A percentile compares a stretch with the other conserved stretches of the same genome.
Evolutionary conservation across 106 monocot species (phyloP).

Genomic region (Amphibolis antarctica): DNA sequence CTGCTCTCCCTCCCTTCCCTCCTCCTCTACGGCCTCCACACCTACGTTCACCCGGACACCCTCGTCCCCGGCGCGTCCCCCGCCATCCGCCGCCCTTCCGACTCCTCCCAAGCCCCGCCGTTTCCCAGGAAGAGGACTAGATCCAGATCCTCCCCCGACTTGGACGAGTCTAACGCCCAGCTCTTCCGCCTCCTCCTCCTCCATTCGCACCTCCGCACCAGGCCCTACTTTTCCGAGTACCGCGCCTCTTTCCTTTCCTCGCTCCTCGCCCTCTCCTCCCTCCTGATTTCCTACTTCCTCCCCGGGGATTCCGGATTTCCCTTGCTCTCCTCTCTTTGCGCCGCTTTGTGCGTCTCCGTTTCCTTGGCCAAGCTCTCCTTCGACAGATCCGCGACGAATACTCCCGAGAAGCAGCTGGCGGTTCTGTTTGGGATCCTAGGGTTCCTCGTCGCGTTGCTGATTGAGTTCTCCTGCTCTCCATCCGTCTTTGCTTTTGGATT

Average conservation of each 20-base stretch:
- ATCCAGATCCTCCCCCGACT: constrained; percentile 16
- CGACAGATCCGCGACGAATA: constrained; percentile 30
- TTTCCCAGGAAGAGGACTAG: constrained; percentile 2
- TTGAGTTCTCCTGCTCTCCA: constrained; percentile 14
- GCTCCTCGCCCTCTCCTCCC: constrained; percentile 17
- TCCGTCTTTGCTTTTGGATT: constrained; percentile 33
- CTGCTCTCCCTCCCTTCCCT: constrained; percentile 35
- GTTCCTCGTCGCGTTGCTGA: constrained; percentile 14
- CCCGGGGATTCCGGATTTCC: not conserved
- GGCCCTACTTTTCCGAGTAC: constrained; percentile 27
- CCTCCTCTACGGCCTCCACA: constrained; percentile 42
- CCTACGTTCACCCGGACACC: constrained; percentile 61
- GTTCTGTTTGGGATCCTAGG: constrained; percentile 19
- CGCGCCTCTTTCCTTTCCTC: constrained; percentile 27
- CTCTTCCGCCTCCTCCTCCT: constrained; percentile 51
- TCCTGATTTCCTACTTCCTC: constrained; percentile 19
- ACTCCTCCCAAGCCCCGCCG: constrained; percentile 1
- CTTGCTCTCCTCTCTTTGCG: constrained; percentile 9
- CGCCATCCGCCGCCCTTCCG: constrained; percentile 37
- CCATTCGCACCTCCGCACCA: constrained; percentile 33
- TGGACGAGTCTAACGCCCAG: constrained; percentile 35
- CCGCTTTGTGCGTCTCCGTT: constrained; percentile 12
- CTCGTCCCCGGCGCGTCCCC: constrained; percentile 23
- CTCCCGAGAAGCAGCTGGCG: constrained; percentile 12
- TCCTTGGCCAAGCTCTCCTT: constrained; percentile 19